phyloP scores from a whole-genome alignment of 2,329 filamentous ascomycete species.

The Phialophora tarda region DNA sequence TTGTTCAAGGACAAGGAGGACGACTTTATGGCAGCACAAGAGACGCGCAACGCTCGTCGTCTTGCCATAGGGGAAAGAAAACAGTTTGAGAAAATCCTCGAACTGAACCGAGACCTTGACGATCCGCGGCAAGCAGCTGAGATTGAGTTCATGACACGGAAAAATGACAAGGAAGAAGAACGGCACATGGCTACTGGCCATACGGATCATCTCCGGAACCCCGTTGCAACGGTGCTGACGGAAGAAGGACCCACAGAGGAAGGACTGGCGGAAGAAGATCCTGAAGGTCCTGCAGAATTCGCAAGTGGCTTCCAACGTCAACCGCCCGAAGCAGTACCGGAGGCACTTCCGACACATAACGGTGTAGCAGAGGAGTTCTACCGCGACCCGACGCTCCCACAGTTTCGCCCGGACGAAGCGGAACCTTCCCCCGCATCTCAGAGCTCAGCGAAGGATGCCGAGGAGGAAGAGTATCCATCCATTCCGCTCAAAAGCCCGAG shows the following conservation, averaged over 20 bases:
- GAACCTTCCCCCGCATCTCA: slow-evolving; percentile 40
- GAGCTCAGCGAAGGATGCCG: slow-evolving; percentile 43
- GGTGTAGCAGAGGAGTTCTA: slow-evolving; percentile 3
- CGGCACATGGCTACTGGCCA: slow-evolving; percentile 41
- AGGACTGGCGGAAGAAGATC: slow-evolving; percentile 36
- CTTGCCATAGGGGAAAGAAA: slow-evolving; percentile 55
- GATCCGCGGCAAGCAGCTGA: slow-evolving; percentile 5
- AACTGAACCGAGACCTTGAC: background rate
- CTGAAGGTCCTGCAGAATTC: slow-evolving; percentile 37
- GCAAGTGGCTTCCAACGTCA: slow-evolving; percentile 18
- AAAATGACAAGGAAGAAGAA: slow-evolving; percentile 45
- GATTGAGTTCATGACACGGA: slow-evolving; percentile 33
- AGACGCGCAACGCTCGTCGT: slow-evolving; percentile 67
- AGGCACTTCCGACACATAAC: background rate
- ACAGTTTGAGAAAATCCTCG: slow-evolving; percentile 40
- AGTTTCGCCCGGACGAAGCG: slow-evolving; percentile 52
- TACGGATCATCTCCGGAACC: background rate
- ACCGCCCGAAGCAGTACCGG: background rate
- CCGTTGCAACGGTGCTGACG: background rate
- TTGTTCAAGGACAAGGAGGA: slow-evolving; percentile 85
- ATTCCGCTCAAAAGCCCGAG: background rate
- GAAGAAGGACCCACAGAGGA: background rate
- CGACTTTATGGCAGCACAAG: slow-evolving; percentile 69
- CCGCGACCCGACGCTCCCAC: slow-evolving; percentile 54
- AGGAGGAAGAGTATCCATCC: background rate